phyloP scores from a whole-genome alignment of 345 rosid species.

The Moringa oleifera region DNA sequence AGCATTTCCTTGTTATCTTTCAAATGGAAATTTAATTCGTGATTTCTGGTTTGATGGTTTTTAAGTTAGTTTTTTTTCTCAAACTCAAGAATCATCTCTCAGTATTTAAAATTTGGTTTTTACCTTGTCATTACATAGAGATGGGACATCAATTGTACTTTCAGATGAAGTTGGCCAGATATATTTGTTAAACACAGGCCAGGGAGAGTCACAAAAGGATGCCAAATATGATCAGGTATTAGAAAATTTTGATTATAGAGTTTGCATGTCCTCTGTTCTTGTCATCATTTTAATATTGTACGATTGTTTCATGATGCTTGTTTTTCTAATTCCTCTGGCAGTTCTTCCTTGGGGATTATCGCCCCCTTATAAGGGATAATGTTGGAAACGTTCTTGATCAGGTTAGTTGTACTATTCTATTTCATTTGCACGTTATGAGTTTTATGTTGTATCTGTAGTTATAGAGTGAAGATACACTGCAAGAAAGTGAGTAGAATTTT shows the following conservation, averaged over 20 bases:
- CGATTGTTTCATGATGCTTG: conserved; percentile 21
- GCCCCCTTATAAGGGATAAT: conserved; percentile 83
- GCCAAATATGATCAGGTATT: conserved; percentile 96
- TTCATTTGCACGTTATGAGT: background rate
- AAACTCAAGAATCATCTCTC: too few species aligned
- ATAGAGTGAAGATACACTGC: too few species aligned
- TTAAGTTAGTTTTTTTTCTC: too few species aligned
- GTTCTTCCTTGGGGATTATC: conserved; percentile 99
- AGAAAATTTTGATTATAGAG: conserved; percentile 1
- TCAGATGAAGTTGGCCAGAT: conserved; percentile 99
- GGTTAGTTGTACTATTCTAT: conserved; percentile 40
- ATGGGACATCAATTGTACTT: conserved; percentile 96
- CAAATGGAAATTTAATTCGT: background rate
- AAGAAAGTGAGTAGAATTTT: too few species aligned
- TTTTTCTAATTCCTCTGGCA: conserved; percentile 27
- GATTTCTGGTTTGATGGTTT: too few species aligned
- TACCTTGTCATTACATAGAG: conserved; percentile 42
- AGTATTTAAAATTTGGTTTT: background rate
- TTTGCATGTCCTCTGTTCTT: background rate
- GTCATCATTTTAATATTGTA: background rate
- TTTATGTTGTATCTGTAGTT: background rate
- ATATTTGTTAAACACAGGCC: conserved; percentile 88
- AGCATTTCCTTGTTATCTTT: background rate
- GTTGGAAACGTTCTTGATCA: conserved; percentile 90
- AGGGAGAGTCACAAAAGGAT: conserved; percentile 94